These are phyloP conservation scores for Leucocoprinus birnbaumii DNA, from an alignment of 768 basidiomycete species.

Conservation along the genomic window DNA sequence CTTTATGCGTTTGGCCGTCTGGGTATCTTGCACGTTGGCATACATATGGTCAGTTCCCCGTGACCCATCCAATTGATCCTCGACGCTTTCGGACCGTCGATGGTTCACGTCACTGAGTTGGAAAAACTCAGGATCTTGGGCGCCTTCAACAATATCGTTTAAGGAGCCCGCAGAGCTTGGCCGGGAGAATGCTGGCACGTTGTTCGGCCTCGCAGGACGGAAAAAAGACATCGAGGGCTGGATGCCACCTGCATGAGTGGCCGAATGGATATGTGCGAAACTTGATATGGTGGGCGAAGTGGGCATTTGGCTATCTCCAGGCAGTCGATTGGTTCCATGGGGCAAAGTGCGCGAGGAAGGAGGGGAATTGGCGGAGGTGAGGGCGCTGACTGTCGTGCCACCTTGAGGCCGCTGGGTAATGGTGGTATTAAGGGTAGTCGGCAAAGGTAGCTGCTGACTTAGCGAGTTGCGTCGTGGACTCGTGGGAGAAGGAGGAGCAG, in stretches of 20 bases:
- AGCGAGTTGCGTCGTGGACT: slow-evolving; percentile 22
- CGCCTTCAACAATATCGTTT: slow-evolving; percentile 19
- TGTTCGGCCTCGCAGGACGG: slow-evolving; percentile 58
- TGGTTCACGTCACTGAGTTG: slow-evolving; percentile 12
- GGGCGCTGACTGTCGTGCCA: slow-evolving; percentile 11
- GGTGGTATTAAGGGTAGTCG: slow-evolving; percentile 28
- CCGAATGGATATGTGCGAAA: slow-evolving; percentile 17
- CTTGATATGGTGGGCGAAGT: slow-evolving; percentile 18
- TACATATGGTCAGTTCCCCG: slow-evolving; percentile 26
- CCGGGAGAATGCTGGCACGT: slow-evolving; percentile 40
- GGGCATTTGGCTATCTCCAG: slow-evolving; percentile 15
- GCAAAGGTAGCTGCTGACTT: slow-evolving; percentile 31
- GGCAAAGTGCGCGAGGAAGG: slow-evolving; percentile 14
- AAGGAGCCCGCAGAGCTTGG: slow-evolving; percentile 32
- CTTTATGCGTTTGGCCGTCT: slow-evolving; percentile 40
- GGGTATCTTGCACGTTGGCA: slow-evolving; percentile 12
- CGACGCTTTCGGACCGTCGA: slow-evolving; percentile 17
- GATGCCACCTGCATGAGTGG: slow-evolving; percentile 69
- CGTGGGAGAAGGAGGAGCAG: slow-evolving; percentile 18
- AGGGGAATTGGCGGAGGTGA: slow-evolving; percentile 1
- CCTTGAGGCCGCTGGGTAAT: slow-evolving; percentile 14
- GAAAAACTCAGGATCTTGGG: slow-evolving; percentile 23
- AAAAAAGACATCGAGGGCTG: slow-evolving; percentile 81
- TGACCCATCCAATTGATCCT: slow-evolving; percentile 19
- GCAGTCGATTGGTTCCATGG: slow-evolving; percentile 11